These are phyloP conservation scores for Aureobasidium sp. DNA, from an alignment of 2,329 filamentous ascomycete species.

Conservation along the genomic window DNA sequence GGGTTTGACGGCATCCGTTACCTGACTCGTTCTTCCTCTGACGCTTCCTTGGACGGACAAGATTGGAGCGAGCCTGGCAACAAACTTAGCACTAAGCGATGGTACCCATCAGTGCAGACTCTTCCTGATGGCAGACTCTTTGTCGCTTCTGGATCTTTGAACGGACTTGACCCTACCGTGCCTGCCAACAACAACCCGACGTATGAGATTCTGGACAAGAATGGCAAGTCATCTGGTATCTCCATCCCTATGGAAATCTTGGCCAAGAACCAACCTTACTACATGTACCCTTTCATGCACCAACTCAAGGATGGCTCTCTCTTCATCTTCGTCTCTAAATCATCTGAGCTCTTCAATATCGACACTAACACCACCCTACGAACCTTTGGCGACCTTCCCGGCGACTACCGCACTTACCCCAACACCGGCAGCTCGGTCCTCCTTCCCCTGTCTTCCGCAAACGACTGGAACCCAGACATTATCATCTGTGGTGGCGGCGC, in stretches of 20 bases:
- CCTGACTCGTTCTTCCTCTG: constrained; percentile 38
- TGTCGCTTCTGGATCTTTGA: constrained; percentile 46
- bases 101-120: constrained; percentile 53
- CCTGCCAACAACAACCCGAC: constrained; percentile 46
- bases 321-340: constrained; percentile 48
- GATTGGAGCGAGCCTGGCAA: constrained; percentile 47
- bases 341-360: constrained; percentile 57
- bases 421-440: constrained; percentile 55
- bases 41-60: constrained; percentile 39
- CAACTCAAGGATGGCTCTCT: constrained; percentile 45
- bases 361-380: constrained; percentile 48
- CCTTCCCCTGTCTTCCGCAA: constrained; percentile 52
- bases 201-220: constrained; percentile 13
- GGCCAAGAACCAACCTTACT: constrained; percentile 54
- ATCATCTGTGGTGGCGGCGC: constrained; percentile 56
- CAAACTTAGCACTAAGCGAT: constrained; percentile 38
- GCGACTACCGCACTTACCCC: constrained; percentile 56
- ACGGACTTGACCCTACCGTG: constrained; percentile 48
- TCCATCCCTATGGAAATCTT: constrained; percentile 52
- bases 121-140: constrained; percentile 50
- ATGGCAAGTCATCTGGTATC: constrained; percentile 26
- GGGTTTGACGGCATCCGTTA: constrained; percentile 51
- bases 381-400: constrained; percentile 54
- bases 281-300: constrained; percentile 58
- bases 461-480: constrained; percentile 52